Base-by-base conservation (phyloP, 2,329 filamentous ascomycete genomes). In the Didymellaceae sp. region DNA sequence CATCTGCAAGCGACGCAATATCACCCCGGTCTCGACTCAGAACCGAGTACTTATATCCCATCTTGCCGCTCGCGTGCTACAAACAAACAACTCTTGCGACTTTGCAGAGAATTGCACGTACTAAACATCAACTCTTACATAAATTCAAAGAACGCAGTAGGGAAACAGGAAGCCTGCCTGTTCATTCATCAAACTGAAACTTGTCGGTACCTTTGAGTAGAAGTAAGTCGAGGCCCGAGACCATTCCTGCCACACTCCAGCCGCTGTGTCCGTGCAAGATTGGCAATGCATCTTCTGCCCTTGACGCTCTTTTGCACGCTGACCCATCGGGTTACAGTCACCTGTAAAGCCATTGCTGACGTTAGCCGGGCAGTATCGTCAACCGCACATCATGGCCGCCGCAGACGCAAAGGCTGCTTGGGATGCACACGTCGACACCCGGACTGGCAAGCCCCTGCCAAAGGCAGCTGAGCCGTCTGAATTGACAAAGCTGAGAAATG, bases 391-490 rank as follows among this genome's bases (percentile, higher is more conserved):
- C 50, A 63, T 61, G 54, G 39, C 56, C 30, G 38, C 59, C 26
- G 38, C 40, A 44, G 62, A 65, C 14, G 62, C 61, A 42, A 63
- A 61, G 32, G 62, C 62, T 8, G 61, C 53, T 39, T 68, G 59
- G 57, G 62, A 62, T 9, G 44, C 57, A 38, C 62, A 69, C 38
- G 66, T 69, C 54, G 68, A 73, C 49, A 68, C 63, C 37, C 61
- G 70, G 28, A 66, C 67, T 18, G 69, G 65, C 18, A 45, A 42
- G 10, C 46, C 55, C 13, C 62, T 67, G n/a, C 68, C 68, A 11
- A 63, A 57, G 41, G 57, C 61, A 32, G 68, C 65, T 3, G 61
- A 68, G 13, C 52, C 61, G 1, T 73, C 70, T 21, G 68, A 72
- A 26, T 57, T 73, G 5, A 65, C 62, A 26, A 69, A 68, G 45